Evolutionary conservation across 257 asterid genomes (phyloP).

Genomic region (Parsonsia alboflavescens): DNA sequence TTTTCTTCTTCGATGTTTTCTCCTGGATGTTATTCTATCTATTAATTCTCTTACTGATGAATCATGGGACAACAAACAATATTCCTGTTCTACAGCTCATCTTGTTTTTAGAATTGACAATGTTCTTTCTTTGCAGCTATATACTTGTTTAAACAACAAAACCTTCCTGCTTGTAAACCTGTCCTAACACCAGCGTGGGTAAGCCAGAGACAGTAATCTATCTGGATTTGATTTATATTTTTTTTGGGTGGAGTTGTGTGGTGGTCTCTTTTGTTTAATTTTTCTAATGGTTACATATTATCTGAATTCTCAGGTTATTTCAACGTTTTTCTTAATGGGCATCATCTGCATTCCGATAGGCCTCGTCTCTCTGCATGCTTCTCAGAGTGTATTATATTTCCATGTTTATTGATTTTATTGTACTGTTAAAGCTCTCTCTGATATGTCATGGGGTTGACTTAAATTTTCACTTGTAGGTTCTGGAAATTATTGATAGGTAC

Average conservation of each 20-base stretch:
- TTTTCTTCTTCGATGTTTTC: background rate
- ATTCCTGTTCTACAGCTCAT: background rate
- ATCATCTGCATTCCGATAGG: slow-evolving; percentile 60
- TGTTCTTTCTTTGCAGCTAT: slow-evolving; percentile 40
- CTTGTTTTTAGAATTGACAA: background rate
- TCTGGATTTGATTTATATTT: background rate
- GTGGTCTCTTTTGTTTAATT: slow-evolving; percentile 3
- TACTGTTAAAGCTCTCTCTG: background rate
- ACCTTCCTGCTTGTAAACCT: slow-evolving; percentile 80
- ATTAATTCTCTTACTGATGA: background rate
- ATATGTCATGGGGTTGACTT: background rate
- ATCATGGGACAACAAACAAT: background rate
- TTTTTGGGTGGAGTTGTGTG: background rate
- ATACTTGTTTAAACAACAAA: slow-evolving; percentile 64
- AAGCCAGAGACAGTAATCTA: slow-evolving; percentile 17
- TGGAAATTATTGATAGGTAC: slow-evolving; percentile 62
- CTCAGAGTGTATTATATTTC: slow-evolving; percentile 46
- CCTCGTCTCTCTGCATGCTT: slow-evolving; percentile 55
- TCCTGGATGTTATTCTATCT: background rate
- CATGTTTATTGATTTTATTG: slow-evolving; percentile 3
- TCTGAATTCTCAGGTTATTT: slow-evolving; percentile 44
- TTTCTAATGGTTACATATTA: background rate
- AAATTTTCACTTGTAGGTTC: slow-evolving; percentile 42
- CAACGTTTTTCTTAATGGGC: slow-evolving; percentile 54
- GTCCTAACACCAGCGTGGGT: slow-evolving; percentile 69